Evolutionary conservation across 805 yeast genomes (phyloP).

Genomic region (Vanderwaltozyma verrucispora): DNA sequence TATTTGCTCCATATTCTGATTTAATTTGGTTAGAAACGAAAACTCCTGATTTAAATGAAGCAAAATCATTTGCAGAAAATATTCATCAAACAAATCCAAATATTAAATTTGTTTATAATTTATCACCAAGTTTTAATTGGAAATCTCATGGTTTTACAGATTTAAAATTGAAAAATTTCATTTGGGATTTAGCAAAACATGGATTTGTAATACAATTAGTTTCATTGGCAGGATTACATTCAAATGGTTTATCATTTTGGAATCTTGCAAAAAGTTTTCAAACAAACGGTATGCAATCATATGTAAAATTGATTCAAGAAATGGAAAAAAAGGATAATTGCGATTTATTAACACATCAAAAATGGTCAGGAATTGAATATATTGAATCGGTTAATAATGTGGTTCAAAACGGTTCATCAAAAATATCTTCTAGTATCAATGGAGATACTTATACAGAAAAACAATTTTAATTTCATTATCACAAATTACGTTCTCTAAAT

Average conservation of each 20-base stretch:
- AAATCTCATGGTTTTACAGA: conserved; percentile 43
- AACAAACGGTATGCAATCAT: conserved; percentile 48
- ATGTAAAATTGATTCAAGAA: conserved; percentile 42
- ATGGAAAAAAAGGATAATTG: conserved; percentile 36
- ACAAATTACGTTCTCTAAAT: too few relatives aligned
- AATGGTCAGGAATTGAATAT: conserved; percentile 54
- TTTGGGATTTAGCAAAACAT: conserved; percentile 42
- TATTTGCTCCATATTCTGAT: conserved; percentile 37
- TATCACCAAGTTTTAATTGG: conserved; percentile 56
- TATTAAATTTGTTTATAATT: conserved; percentile 48
- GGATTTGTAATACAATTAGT: conserved; percentile 53
- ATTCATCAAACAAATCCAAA: conserved; percentile 41
- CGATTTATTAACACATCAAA: conserved; percentile 50
- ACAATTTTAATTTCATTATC: conserved; percentile 9
- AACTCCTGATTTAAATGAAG: conserved; percentile 44
- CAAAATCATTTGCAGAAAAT: conserved; percentile 35
- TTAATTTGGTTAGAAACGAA: conserved; percentile 55
- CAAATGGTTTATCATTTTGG: conserved; percentile 42
- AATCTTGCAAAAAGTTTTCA: conserved; percentile 39
- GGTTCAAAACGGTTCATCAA: conserved; percentile 35
- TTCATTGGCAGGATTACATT: conserved; percentile 50
- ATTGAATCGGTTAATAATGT: conserved; percentile 35
- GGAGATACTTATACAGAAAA: conserved; percentile 37
- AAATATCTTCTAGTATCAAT: conserved; percentile 32
- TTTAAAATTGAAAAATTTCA: conserved; percentile 36